phyloP scores from a whole-genome alignment of 2,329 filamentous ascomycete genomes.

The Beauveria sp. region DNA sequence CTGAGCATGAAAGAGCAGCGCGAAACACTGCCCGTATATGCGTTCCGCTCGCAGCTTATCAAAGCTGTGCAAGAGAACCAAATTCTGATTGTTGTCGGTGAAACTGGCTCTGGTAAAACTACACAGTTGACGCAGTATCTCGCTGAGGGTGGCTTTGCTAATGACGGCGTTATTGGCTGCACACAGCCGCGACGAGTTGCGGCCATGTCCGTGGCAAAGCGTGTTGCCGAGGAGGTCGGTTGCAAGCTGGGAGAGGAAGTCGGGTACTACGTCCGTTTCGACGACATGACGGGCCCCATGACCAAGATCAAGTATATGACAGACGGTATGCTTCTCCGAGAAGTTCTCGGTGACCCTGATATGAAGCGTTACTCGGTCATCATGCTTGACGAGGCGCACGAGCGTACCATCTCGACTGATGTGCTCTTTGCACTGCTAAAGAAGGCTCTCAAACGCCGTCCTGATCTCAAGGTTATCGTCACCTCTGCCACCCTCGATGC shows the following conservation, averaged over 20 bases:
- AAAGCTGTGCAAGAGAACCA: conserved; percentile 84
- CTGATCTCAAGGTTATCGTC: conserved; percentile 89
- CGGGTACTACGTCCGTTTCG: conserved; percentile 95
- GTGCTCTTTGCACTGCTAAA: conserved; percentile 91
- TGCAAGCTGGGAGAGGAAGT: conserved; percentile 87
- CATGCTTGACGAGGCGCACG: conserved; percentile 97
- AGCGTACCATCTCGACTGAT: conserved; percentile 91
- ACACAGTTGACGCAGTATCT: conserved; percentile 94
- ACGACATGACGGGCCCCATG: conserved; percentile 79
- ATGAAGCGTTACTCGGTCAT: conserved; percentile 88
- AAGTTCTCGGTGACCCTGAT: conserved; percentile 87
- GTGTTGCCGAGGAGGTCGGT: conserved; percentile 92
- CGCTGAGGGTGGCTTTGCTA: conserved; percentile 83
- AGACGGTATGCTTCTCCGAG: conserved; percentile 93
- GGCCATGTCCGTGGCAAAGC: conserved; percentile 94
- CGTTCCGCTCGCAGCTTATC: conserved; percentile 79
- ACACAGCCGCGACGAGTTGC: conserved; percentile 96
- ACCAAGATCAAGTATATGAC: conserved; percentile 99
- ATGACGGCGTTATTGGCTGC: conserved; percentile 85
- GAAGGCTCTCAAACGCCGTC: conserved; percentile 77
- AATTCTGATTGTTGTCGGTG: conserved; percentile 89
- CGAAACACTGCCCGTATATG: conserved; percentile 80
- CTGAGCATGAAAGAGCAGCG: conserved; percentile 94
- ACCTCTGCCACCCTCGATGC: conserved; percentile 95
- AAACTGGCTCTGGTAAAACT: conserved; percentile 87